Conservation (phyloP, 2,329 filamentous ascomycete genomes). For the Xenoacremonium recifei region DNA sequence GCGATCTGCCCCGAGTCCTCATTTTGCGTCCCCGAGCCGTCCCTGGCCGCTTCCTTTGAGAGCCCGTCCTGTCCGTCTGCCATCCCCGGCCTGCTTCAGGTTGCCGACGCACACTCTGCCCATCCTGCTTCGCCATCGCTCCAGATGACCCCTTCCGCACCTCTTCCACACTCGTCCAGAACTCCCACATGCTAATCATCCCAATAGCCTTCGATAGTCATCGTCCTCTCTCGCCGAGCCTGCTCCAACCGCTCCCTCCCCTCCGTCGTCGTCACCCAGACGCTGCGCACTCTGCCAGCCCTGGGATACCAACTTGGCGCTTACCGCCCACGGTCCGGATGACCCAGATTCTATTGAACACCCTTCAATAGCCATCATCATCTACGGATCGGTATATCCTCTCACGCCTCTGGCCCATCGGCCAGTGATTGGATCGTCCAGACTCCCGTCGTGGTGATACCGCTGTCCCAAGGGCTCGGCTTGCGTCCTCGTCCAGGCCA, state of each 20-base stretch:
- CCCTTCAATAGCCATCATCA: slow-evolving; percentile 18
- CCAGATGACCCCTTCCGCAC: slow-evolving; percentile 11
- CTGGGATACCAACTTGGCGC: slow-evolving; percentile 30
- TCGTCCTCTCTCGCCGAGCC: slow-evolving; percentile 9
- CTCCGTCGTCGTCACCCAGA: slow-evolving; percentile 22
- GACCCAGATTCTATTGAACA: slow-evolving; percentile 26
- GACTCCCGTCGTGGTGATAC: slow-evolving; percentile 25
- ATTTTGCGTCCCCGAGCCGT: slow-evolving; percentile 23
- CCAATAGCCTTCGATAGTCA: slow-evolving; percentile 10
- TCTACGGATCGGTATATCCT: slow-evolving; percentile 15
- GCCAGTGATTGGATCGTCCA: slow-evolving; percentile 25
- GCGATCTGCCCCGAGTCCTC: slow-evolving; percentile 33
- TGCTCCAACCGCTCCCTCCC: slow-evolving; percentile 18
- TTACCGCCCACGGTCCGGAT: slow-evolving; percentile 32
- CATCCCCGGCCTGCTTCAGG: slow-evolving; percentile 21
- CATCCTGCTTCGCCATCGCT: slow-evolving; percentile 10
- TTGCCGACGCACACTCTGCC: slow-evolving; percentile 14
- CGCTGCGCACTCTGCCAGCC: slow-evolving; percentile 29
- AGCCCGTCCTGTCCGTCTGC: slow-evolving; percentile 17
- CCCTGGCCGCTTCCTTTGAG: background rate
- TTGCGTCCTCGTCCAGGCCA: slow-evolving; percentile 29
- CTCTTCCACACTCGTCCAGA: slow-evolving; percentile 2
- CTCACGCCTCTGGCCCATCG: slow-evolving; percentile 19
- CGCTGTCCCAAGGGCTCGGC: slow-evolving; percentile 23
- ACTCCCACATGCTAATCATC: slow-evolving; percentile 21